These are phyloP conservation scores for Hypoxylon sp. DNA, from an alignment of 2,329 filamentous ascomycete species.

Conservation along the genomic window DNA sequence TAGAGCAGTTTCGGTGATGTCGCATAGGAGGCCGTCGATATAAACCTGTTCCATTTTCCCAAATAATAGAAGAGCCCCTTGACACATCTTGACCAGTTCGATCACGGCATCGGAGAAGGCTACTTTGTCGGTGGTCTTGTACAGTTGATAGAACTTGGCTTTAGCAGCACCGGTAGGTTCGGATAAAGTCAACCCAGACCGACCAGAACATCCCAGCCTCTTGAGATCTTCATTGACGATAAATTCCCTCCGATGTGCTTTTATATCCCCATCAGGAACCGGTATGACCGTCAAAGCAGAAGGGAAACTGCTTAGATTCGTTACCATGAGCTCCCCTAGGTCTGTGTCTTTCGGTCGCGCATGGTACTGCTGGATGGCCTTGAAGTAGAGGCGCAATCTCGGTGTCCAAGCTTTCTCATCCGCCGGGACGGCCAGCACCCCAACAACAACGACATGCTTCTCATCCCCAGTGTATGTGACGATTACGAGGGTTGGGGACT, in stretches of 20 bases:
- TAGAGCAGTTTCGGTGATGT: constrained; percentile 90
- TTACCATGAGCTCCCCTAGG: constrained; percentile 90
- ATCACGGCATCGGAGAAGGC: constrained; percentile 83
- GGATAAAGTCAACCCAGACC: constrained; percentile 85
- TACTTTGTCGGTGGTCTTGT: constrained; percentile 87
- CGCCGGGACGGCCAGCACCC: constrained; percentile 84
- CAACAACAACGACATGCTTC: constrained; percentile 82
- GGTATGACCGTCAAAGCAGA: constrained; percentile 93
- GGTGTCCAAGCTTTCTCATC: constrained; percentile 86
- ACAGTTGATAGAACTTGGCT: constrained; percentile 92
- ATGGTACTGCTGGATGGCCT: constrained; percentile 86
- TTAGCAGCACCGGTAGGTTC: constrained; percentile 85
- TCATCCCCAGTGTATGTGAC: constrained; percentile 93
- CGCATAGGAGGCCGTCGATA: constrained; percentile 91
- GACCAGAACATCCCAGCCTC: constrained; percentile 89
- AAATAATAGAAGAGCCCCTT: constrained; percentile 89
- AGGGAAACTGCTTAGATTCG: constrained; percentile 92
- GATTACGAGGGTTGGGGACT: constrained; percentile 91
- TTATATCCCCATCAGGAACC: constrained; percentile 88
- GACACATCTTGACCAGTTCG: constrained; percentile 92
- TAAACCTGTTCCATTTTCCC: constrained; percentile 90
- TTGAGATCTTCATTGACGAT: constrained; percentile 97
- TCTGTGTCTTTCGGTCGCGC: constrained; percentile 86
- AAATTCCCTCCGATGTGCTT: constrained; percentile 84
- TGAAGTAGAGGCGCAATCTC: constrained; percentile 85